These are phyloP conservation scores for Pythium vanterpoolii DNA, from an alignment of 352 stramenopile species.

Conservation along the genomic window DNA sequence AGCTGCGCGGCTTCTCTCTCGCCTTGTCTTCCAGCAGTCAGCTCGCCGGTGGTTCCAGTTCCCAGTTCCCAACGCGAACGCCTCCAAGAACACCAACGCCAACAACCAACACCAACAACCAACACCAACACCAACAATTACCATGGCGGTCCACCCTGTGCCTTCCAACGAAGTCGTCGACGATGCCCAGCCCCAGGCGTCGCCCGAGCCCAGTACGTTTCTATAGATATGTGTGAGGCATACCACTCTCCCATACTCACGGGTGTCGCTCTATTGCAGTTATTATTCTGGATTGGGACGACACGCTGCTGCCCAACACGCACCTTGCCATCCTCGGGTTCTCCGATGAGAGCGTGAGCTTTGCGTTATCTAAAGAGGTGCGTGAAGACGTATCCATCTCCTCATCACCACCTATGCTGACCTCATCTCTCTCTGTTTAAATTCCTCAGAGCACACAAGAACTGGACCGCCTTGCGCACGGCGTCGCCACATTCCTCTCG, in stretches of 20 bases:
- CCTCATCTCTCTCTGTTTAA: slow-evolving; percentile 6
- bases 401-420: background rate
- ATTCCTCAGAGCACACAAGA: slow-evolving; percentile 15
- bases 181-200: slow-evolving; percentile 2
- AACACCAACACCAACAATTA: background rate
- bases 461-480: slow-evolving; percentile 32
- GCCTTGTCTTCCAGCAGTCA: background rate
- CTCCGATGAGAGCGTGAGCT: slow-evolving; percentile 41
- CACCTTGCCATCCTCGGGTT: slow-evolving; percentile 63
- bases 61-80: background rate
- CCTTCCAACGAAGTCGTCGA: slow-evolving; percentile 18
- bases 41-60: background rate
- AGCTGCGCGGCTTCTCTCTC: too few relatives aligned
- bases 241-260: background rate
- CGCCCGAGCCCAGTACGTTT: slow-evolving; percentile 1
- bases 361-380: slow-evolving; percentile 39
- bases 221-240: background rate
- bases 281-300: slow-evolving; percentile 80
- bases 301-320: slow-evolving; percentile 77
- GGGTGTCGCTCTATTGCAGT: slow-evolving; percentile 25
- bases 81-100: background rate
- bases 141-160: slow-evolving; percentile 17
- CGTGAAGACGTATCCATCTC: too few relatives aligned
- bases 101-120: background rate
- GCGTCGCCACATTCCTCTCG: slow-evolving; percentile 46